Percentiles rank a stretch among this genome's conserved stretches.
phyloP scores from a whole-genome alignment of 2,329 filamentous ascomycete species.

The Lasiodiplodia sp. region DNA sequence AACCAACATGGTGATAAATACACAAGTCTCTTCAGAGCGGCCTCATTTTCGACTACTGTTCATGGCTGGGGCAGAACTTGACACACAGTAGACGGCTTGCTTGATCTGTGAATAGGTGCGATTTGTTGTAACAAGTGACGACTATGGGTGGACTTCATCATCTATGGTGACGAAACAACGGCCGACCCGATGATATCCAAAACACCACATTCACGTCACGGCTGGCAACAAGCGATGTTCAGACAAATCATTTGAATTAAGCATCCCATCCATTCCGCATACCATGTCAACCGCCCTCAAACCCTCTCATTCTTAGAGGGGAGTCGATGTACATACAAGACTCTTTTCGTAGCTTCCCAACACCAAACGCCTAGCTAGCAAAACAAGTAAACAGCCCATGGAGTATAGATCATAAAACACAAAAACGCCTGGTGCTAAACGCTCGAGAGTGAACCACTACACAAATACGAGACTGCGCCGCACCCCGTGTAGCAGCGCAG shows the following conservation, averaged over 20 bases:
- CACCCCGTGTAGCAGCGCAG: not conserved
- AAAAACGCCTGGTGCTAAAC: slow-evolving; percentile 17
- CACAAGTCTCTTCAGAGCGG: too few relatives aligned
- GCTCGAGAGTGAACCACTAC: slow-evolving; percentile 1
- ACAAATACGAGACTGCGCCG: slow-evolving; percentile 8
- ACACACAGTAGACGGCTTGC: not conserved
- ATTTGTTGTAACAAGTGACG: not conserved
- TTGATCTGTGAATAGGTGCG: not conserved
- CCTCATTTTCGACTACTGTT: too few relatives aligned
- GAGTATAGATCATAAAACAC: not conserved
- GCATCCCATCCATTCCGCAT: not conserved
- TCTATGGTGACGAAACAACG: not conserved
- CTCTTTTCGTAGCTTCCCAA: not conserved
- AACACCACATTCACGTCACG: not conserved
- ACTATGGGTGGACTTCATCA: not conserved
- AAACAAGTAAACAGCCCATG: not conserved
- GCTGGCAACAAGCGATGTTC: not conserved
- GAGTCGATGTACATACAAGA: not conserved
- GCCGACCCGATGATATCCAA: not conserved
- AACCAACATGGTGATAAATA: too few relatives aligned
- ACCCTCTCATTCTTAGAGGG: not conserved
- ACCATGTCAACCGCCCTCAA: not conserved
- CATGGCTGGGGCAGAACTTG: too few relatives aligned
- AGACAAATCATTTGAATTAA: slow-evolving; percentile 1
- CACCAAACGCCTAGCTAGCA: slow-evolving; percentile 13